phyloP scores from a whole-genome alignment of 257 asterid species.

The Mitragyna speciosa region DNA sequence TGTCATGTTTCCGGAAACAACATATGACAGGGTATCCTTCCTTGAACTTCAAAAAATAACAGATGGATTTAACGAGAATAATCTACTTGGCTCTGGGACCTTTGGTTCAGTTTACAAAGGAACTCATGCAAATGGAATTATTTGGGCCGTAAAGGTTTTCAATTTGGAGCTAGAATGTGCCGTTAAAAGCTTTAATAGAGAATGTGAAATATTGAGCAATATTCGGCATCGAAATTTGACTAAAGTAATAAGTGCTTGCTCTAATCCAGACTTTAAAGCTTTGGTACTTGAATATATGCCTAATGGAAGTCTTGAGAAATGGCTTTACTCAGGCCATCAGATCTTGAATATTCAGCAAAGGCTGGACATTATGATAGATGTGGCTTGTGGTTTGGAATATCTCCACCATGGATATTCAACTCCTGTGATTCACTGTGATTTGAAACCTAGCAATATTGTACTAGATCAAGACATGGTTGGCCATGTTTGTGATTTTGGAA shows the following conservation, averaged over 20 bases:
- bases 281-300: slow-evolving; percentile 1
- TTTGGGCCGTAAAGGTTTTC: slow-evolving; percentile 13
- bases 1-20: background rate
- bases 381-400: background rate
- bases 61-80: background rate
- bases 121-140: background rate
- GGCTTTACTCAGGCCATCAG: background rate
- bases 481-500: background rate
- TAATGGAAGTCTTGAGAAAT: background rate
- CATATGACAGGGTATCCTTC: background rate
- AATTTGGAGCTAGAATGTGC: background rate
- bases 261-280: background rate
- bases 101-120: slow-evolving; percentile 9
- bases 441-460: background rate
- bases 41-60: background rate
- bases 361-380: background rate
- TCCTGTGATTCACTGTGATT: background rate
- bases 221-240: background rate
- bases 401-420: background rate
- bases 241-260: background rate
- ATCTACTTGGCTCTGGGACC: background rate
- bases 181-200: slow-evolving; percentile 2
- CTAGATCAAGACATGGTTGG: background rate
- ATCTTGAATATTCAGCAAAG: background rate
- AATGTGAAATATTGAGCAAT: slow-evolving; percentile 1